A percentile compares a stretch with the other conserved stretches of the same genome.
phyloP scores from a whole-genome alignment of 2,329 filamentous ascomycete species.

The Zymoseptoria tritici region DNA sequence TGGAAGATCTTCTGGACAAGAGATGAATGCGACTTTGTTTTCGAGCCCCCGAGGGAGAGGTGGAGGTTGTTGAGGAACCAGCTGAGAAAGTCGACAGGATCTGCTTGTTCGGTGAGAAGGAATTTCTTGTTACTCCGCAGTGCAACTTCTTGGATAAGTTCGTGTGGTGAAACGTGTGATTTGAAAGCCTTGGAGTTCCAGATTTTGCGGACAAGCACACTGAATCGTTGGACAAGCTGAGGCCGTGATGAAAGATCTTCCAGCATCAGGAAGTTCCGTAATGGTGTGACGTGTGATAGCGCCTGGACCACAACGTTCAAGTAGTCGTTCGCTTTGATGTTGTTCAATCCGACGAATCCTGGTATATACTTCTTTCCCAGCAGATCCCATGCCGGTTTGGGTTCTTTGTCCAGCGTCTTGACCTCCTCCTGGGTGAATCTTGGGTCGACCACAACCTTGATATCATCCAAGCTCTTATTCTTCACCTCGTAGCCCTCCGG shows the following conservation, averaged over 20 bases:
- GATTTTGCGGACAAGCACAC: conserved; percentile 87
- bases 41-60: conserved; percentile 80
- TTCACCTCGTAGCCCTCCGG: conserved; percentile 96
- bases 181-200: conserved; percentile 98
- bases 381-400: conserved; percentile 64
- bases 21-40: conserved; percentile 73
- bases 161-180: conserved; percentile 92
- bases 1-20: conserved; percentile 93
- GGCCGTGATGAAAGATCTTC: conserved; percentile 67
- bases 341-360: conserved; percentile 98
- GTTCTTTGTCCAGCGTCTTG: conserved; percentile 61
- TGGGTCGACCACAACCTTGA: conserved; percentile 95
- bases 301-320: conserved; percentile 92
- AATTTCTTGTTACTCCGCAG: conserved; percentile 87
- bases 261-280: conserved; percentile 87
- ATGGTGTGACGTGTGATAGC: conserved; percentile 77
- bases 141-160: conserved; percentile 90
- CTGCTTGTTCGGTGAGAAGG: conserved; percentile 80
- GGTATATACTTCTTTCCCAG: conserved; percentile 79
- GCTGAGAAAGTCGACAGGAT: conserved; percentile 90
- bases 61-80: conserved; percentile 98
- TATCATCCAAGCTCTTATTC: conserved; percentile 90
- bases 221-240: conserved; percentile 81
- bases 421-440: conserved; percentile 76
- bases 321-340: conserved; percentile 99